Conservation (phyloP, 768 basidiomycete genomes). For the Phylloporus scabripes region DNA sequence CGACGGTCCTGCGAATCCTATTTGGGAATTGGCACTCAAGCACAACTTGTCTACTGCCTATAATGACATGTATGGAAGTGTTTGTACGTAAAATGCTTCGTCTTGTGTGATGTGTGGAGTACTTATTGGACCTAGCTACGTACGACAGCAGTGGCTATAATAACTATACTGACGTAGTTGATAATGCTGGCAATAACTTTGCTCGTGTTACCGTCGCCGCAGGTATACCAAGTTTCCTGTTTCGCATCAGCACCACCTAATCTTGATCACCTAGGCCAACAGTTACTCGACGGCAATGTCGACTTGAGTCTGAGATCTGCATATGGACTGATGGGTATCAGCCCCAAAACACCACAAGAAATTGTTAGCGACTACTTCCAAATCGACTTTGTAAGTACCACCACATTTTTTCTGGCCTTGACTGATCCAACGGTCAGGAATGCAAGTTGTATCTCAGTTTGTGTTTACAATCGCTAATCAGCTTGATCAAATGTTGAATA, state of each 20-base stretch:
- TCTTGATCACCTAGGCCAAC: constrained; percentile 6
- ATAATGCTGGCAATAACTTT: constrained; percentile 38
- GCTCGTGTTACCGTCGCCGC: constrained; percentile 38
- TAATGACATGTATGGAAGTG: constrained; percentile 40
- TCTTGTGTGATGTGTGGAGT: background rate
- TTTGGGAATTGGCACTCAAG: constrained; percentile 49
- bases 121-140: constrained; percentile 34
- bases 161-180: constrained; percentile 44
- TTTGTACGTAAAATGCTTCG: constrained; percentile 32
- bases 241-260: constrained; percentile 43
- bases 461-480: background rate
- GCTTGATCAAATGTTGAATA: background rate
- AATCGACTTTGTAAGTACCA: constrained; percentile 33
- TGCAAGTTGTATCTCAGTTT: constrained; percentile 16
- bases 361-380: constrained; percentile 54
- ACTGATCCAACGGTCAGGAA: constrained; percentile 21
- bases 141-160: constrained; percentile 47
- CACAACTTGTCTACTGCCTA: constrained; percentile 42
- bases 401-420: background rate
- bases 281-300: constrained; percentile 30
- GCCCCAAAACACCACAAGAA: constrained; percentile 41
- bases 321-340: constrained; percentile 46
- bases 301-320: constrained; percentile 52
- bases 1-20: constrained; percentile 51
- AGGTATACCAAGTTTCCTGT: constrained; percentile 30